Conservation (phyloP, 2,329 filamentous ascomycete genomes). For the Cladosporium austrohemisphaericum region DNA sequence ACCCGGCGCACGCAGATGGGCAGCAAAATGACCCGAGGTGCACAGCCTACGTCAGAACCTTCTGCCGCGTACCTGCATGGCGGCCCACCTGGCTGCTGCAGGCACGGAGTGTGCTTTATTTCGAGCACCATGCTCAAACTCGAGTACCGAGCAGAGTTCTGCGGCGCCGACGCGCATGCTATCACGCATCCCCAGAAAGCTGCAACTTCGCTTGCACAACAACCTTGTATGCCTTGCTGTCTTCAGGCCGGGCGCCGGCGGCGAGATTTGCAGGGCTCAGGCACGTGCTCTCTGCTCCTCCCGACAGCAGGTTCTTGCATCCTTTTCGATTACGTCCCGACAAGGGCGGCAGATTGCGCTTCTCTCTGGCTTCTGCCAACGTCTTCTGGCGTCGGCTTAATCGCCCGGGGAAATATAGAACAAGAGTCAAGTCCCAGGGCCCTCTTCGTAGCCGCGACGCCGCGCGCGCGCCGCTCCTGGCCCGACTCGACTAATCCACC, state of each 20-base stretch:
- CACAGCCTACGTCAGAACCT: conserved; percentile 3
- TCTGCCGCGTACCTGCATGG: conserved; percentile 3
- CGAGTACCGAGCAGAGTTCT: background rate
- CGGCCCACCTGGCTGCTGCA: conserved; percentile 11
- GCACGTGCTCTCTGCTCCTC: conserved; percentile 3
- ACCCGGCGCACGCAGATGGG: conserved; percentile 2
- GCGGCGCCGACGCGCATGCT: conserved; percentile 4
- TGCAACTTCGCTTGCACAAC: conserved; percentile 11
- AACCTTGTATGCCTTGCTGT: conserved; percentile 13
- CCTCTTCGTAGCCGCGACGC: conserved; percentile 8
- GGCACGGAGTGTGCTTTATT: conserved; percentile 5
- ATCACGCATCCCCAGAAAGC: conserved; percentile 7
- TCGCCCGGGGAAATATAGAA: conserved; percentile 12
- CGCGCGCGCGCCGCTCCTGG: conserved; percentile 10
- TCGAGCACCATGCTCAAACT: background rate
- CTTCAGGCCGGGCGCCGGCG: conserved; percentile 9
- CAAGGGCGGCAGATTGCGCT: conserved; percentile 8
- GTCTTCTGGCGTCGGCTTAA: conserved; percentile 11
- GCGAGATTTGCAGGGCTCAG: conserved; percentile 3
- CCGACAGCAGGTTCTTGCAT: background rate
- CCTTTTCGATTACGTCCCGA: conserved; percentile 4
- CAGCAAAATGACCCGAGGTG: conserved; percentile 1
- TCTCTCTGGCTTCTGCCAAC: conserved; percentile 5
- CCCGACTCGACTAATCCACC: conserved; percentile 8
- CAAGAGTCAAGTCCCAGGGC: background rate